Evolutionary conservation across 2,329 filamentous ascomycete species (phyloP).

Genomic region (Calonectria pseudoturangicola): DNA sequence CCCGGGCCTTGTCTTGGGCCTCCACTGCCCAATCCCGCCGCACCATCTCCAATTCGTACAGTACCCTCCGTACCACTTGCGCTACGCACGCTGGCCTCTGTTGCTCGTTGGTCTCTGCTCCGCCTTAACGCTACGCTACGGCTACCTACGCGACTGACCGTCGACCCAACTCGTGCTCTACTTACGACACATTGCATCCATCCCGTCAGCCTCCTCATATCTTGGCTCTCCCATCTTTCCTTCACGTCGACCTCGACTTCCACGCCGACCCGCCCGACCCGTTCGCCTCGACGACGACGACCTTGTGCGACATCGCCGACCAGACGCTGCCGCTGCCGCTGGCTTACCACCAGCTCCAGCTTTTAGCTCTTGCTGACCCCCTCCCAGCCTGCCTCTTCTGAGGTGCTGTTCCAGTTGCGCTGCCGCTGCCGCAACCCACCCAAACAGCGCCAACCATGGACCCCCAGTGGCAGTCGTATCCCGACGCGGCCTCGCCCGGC

Average conservation of each 20-base stretch:
- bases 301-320: slow-evolving; percentile 34
- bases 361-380: slow-evolving; percentile 45
- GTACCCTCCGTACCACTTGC: slow-evolving; percentile 35
- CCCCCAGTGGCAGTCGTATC: slow-evolving; percentile 79
- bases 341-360: slow-evolving; percentile 41
- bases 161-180: slow-evolving; percentile 49
- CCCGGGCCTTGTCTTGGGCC: slow-evolving; percentile 51
- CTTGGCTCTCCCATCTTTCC: slow-evolving; percentile 43
- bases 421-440: slow-evolving; percentile 40
- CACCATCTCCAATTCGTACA: slow-evolving; percentile 42
- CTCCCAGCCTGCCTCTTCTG: slow-evolving; percentile 43
- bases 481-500: slow-evolving; percentile 73
- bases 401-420: slow-evolving; percentile 37
- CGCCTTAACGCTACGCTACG: slow-evolving; percentile 39
- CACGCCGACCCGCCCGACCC: slow-evolving; percentile 44
- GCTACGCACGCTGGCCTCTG: slow-evolving; percentile 27
- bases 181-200: slow-evolving; percentile 47
- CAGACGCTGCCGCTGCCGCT: slow-evolving; percentile 32
- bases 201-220: slow-evolving; percentile 43
- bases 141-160: slow-evolving; percentile 31
- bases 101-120: slow-evolving; percentile 34
- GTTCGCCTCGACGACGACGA: slow-evolving; percentile 37
- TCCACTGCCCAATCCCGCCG: slow-evolving; percentile 54
- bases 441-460: slow-evolving; percentile 65
- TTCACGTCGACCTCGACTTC: slow-evolving; percentile 40